Evolutionary conservation across 2,329 filamentous ascomycete genomes (phyloP).

Genomic region (Pestalotiopsis fici): DNA sequence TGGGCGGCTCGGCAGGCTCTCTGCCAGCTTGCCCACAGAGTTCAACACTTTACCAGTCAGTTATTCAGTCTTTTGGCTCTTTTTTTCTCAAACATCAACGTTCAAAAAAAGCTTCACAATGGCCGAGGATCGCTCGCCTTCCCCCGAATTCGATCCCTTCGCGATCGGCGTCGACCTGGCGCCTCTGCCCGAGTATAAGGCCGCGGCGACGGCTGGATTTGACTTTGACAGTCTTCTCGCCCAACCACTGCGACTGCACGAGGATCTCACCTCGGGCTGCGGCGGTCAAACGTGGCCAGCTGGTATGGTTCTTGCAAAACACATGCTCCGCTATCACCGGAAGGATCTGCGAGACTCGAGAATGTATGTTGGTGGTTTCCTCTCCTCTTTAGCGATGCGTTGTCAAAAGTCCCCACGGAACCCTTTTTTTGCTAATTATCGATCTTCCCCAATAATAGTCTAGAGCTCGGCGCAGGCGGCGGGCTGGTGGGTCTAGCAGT

Average conservation of each 20-base stretch:
- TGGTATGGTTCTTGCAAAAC: slow-evolving; percentile 83
- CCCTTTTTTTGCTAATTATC: not conserved
- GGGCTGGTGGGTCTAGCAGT: slow-evolving; percentile 77
- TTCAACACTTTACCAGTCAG: not conserved
- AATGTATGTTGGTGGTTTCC: slow-evolving; percentile 63
- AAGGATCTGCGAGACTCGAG: slow-evolving; percentile 64
- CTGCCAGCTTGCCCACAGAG: not conserved
- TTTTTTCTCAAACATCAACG: not conserved
- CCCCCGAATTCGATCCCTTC: slow-evolving; percentile 52
- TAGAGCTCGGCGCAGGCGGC: slow-evolving; percentile 90
- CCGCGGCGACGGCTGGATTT: slow-evolving; percentile 50
- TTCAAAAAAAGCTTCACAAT: not conserved
- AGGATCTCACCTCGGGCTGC: slow-evolving; percentile 85
- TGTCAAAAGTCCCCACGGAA: not conserved
- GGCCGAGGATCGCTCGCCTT: slow-evolving; percentile 32
- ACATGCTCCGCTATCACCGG: slow-evolving; percentile 76
- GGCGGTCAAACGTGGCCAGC: slow-evolving; percentile 95
- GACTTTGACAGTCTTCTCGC: slow-evolving; percentile 75
- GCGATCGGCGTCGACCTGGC: slow-evolving; percentile 55
- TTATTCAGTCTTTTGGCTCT: not conserved
- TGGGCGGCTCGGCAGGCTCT: not conserved
- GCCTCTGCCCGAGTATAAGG: slow-evolving; percentile 62
- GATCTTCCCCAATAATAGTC: slow-evolving; percentile 17
- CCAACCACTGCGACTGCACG: slow-evolving; percentile 72
- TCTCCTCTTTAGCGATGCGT: not conserved